These are phyloP conservation scores for Fusarium setosum DNA, from an alignment of 2,329 filamentous ascomycete species.

Conservation along the genomic window DNA sequence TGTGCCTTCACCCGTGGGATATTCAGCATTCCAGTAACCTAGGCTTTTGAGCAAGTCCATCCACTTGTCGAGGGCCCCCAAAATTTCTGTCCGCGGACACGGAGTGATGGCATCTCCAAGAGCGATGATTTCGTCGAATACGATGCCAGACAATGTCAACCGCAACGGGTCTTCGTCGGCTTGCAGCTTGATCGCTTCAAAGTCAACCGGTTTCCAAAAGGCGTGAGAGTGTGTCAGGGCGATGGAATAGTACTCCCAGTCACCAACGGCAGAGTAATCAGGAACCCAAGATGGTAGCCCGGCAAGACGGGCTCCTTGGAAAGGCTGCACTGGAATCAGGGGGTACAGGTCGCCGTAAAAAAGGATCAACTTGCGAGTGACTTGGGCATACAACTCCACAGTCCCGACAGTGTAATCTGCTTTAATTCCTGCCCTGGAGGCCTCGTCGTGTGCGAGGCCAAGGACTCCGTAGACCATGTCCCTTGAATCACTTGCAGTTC, in stretches of 20 bases:
- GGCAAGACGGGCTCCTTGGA: not conserved
- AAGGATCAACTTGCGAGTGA: not conserved
- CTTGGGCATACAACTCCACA: not conserved
- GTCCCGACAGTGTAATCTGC: not conserved
- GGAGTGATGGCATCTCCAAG: not conserved
- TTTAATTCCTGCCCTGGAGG: not conserved
- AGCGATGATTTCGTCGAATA: not conserved
- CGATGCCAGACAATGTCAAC: not conserved
- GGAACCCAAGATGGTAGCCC: not conserved
- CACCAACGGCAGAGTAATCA: not conserved
- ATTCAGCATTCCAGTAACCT: not conserved
- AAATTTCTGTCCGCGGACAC: not conserved
- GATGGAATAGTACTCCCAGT: not conserved
- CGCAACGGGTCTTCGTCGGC: not conserved
- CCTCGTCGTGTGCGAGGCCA: not conserved
- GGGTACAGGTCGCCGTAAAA: not conserved
- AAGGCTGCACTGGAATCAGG: not conserved
- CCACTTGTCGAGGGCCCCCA: not conserved
- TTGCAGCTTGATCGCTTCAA: not conserved
- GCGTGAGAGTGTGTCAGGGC: not conserved
- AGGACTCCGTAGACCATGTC: conserved; percentile 1
- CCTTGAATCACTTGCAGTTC: not conserved
- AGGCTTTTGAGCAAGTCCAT: not conserved
- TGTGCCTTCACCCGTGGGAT: not conserved
- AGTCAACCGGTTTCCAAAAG: not conserved